Evolutionary conservation across 2,329 filamentous ascomycete genomes (phyloP).

Genomic region (Diplodia corticola): DNA sequence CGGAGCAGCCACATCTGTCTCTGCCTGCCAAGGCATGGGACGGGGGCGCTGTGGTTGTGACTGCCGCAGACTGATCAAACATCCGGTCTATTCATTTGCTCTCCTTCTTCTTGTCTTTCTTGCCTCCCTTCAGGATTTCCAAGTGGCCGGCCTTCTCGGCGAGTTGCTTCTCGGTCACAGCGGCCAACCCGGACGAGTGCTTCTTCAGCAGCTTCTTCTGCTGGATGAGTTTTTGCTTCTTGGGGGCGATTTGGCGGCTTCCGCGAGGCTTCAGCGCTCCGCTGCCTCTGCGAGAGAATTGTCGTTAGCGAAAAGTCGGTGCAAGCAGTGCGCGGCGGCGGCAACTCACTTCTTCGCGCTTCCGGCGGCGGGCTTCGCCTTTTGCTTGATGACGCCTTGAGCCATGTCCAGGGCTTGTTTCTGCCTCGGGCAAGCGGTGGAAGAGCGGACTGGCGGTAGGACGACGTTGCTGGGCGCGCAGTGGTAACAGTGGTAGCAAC

Average conservation of each 20-base stretch:
- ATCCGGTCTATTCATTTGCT: background rate
- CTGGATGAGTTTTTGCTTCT: slow-evolving; percentile 61
- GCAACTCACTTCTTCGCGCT: slow-evolving; percentile 8
- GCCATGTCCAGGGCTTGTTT: slow-evolving; percentile 39
- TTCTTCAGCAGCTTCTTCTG: slow-evolving; percentile 67
- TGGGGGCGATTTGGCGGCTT: slow-evolving; percentile 64
- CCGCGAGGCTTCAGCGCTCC: slow-evolving; percentile 57
- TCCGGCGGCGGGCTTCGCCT: slow-evolving; percentile 36
- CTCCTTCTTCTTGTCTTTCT: slow-evolving; percentile 50
- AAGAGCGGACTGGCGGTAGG: background rate
- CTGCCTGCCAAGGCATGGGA: background rate
- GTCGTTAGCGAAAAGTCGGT: slow-evolving; percentile 29
- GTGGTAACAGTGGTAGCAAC: background rate
- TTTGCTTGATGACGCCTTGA: slow-evolving; percentile 50
- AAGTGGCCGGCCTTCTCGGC: slow-evolving; percentile 69
- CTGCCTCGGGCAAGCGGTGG: background rate
- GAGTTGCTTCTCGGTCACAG: slow-evolving; percentile 66
- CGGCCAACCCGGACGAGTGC: slow-evolving; percentile 61
- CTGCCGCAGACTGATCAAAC: background rate
- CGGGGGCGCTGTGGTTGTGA: background rate
- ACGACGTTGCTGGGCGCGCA: background rate
- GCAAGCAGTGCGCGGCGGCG: slow-evolving; percentile 6
- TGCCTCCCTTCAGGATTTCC: slow-evolving; percentile 66
- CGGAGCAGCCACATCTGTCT: background rate
- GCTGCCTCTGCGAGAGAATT: slow-evolving; percentile 25